Percentiles rank a stretch among this genome's conserved stretches.
These are phyloP conservation scores for Microbotryum scabiosae DNA, from an alignment of 1,284 basidiomycete species.

Conservation along the genomic window DNA sequence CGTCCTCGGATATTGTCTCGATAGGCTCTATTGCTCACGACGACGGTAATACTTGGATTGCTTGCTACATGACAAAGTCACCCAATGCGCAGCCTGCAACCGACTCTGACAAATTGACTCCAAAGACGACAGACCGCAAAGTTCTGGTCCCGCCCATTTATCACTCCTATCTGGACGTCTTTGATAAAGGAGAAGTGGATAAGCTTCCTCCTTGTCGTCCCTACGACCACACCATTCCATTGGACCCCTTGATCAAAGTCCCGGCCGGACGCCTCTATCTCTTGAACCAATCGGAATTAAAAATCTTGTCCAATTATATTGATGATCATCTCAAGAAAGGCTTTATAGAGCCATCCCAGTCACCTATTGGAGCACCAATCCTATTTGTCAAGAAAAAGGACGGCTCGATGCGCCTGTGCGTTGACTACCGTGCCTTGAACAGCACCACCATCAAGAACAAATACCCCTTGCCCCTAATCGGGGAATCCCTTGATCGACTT, in stretches of 20 bases:
- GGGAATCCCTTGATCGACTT: conserved; percentile 41
- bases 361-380: conserved; percentile 39
- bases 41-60: no score
- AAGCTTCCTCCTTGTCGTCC: conserved; percentile 14
- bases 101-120: no score
- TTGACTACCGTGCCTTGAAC: conserved; percentile 47
- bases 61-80: no score
- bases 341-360: conserved; percentile 7
- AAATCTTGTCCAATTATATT: conserved; percentile 6
- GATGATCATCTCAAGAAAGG: conserved; percentile 11
- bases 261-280: conserved; percentile 20
- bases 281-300: conserved; percentile 7
- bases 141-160: no score
- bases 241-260: conserved; percentile 6
- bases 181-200: conserved; percentile 10
- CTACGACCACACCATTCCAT: conserved; percentile 23
- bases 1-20: no score
- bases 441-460: conserved; percentile 40
- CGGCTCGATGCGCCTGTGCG: conserved; percentile 41
- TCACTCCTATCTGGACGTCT: conserved; percentile 15
- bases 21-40: no score
- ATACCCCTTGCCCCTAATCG: conserved; percentile 41
- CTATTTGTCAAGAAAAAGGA: conserved; percentile 49
- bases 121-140: neutral
- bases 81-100: no score